Evolutionary conservation across 1,139 yeast genomes (phyloP).

Genomic region (Saccharomyces hybrid): DNA sequence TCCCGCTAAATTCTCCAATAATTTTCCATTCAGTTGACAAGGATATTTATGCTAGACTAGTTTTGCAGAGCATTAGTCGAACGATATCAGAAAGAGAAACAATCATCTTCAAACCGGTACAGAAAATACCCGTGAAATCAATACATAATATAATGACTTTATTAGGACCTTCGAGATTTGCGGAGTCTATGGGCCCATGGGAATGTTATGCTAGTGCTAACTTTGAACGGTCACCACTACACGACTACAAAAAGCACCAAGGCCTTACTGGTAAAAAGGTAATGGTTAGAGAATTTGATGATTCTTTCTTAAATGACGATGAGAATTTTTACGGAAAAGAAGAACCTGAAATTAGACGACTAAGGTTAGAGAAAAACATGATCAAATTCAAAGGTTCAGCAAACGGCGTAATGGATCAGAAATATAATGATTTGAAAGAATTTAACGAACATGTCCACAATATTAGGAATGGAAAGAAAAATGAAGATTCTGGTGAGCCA

Average conservation of each 20-base stretch:
- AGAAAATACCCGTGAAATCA: slow-evolving; percentile 46
- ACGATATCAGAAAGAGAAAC: slow-evolving; percentile 39
- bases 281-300: slow-evolving; percentile 6
- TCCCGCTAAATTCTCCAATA: slow-evolving; percentile 62
- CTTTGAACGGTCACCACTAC: slow-evolving; percentile 57
- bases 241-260: slow-evolving; percentile 29
- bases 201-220: slow-evolving; percentile 57
- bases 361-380: slow-evolving; percentile 37
- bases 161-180: slow-evolving; percentile 54
- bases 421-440: slow-evolving; percentile 36
- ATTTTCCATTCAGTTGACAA: slow-evolving; percentile 53
- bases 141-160: slow-evolving; percentile 35
- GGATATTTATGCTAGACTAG: slow-evolving; percentile 43
- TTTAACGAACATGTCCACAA: slow-evolving; percentile 17
- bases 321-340: slow-evolving; percentile 16
- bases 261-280: slow-evolving; percentile 16
- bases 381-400: slow-evolving; percentile 51
- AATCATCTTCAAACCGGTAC: slow-evolving; percentile 27
- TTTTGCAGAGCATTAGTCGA: slow-evolving; percentile 52
- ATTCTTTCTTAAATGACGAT: slow-evolving; percentile 7
- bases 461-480: slow-evolving; percentile 10
- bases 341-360: slow-evolving; percentile 17
- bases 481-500: slow-evolving; percentile 5
- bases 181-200: slow-evolving; percentile 62
- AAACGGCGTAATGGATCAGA: slow-evolving; percentile 34